These are phyloP conservation scores for Warburgia ugandensis DNA, from an alignment of 164 flowering plant genomes.

Conservation along the genomic window DNA sequence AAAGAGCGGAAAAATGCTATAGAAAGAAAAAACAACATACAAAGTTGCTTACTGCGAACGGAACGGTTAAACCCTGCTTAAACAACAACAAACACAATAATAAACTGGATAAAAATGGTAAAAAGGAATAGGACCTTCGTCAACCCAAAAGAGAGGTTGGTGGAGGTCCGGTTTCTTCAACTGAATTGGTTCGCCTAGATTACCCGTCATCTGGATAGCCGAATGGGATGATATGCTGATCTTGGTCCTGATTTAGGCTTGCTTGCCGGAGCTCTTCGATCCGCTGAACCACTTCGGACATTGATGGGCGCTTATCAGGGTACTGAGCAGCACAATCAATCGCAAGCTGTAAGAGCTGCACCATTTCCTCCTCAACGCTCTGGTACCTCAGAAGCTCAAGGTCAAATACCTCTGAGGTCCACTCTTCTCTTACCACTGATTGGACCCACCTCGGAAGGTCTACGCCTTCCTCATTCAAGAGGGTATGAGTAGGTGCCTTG, in stretches of 20 bases:
- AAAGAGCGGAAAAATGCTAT: no score
- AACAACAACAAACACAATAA: no score
- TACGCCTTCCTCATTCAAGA: conserved; percentile 73
- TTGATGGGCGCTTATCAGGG: conserved; percentile 80
- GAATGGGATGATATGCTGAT: conserved; percentile 2
- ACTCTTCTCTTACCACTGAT: conserved; percentile 75
- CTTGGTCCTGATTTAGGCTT: conserved; percentile 19
- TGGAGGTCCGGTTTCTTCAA: conserved; percentile 10
- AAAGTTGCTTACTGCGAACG: no score
- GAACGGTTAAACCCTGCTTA: no score
- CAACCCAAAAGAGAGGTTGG: conserved; percentile 10
- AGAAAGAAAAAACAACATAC: no score
- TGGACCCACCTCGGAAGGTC: conserved; percentile 95
- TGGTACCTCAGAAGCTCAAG: conserved; percentile 74
- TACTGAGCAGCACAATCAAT: conserved; percentile 61
- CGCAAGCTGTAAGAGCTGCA: conserved; percentile 70
- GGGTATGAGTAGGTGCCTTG: conserved; percentile 69
- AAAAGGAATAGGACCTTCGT: neutral
- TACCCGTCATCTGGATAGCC: conserved; percentile 22
- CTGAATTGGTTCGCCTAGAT: conserved; percentile 16
- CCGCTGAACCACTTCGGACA: conserved; percentile 43
- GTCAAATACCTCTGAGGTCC: conserved; percentile 82
- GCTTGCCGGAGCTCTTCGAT: conserved; percentile 59
- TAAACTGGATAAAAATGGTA: conserved; percentile 3
- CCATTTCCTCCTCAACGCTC: conserved; percentile 84